A percentile compares a stretch with the other conserved stretches of the same genome.
Evolutionary conservation across 768 basidiomycete genomes (phyloP).

Genomic region (Russula olivacea): DNA sequence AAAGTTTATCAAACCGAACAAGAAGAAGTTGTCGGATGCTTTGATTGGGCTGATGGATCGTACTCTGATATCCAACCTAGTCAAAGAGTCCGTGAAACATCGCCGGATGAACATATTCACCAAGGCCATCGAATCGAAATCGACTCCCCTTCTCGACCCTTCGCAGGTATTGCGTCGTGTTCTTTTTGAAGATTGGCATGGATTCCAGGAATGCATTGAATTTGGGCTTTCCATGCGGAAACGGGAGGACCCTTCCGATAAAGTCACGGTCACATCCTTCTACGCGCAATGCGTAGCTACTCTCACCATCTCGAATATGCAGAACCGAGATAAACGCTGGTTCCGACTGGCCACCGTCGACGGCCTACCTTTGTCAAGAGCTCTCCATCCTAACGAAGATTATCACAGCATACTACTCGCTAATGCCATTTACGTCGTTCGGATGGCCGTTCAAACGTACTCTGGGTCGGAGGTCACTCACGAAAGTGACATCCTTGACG

Average conservation of each 20-base stretch:
- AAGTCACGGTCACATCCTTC: not conserved
- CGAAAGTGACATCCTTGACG: not conserved
- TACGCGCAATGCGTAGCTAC: constrained; percentile 7
- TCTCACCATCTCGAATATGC: not conserved
- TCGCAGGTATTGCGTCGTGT: constrained; percentile 1
- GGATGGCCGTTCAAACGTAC: not conserved
- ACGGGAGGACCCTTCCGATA: not conserved
- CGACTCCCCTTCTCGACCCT: not conserved
- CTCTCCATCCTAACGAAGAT: not conserved
- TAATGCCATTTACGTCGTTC: not conserved
- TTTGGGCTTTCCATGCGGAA: not conserved
- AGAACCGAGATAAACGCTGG: constrained; percentile 3
- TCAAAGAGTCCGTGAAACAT: not conserved
- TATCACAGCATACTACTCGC: not conserved
- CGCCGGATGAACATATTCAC: not conserved
- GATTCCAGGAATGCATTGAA: not conserved
- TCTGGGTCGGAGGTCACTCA: not conserved
- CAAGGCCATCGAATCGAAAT: not conserved
- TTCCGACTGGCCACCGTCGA: constrained; percentile 1
- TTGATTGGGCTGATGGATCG: constrained; percentile 8
- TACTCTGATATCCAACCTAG: constrained; percentile 3
- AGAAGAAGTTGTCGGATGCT: not conserved
- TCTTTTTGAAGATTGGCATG: constrained; percentile 1
- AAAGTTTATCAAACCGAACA: not conserved
- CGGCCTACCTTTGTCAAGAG: not conserved